These are phyloP conservation scores for Trametes polyzona DNA, from an alignment of 1,284 basidiomycete genomes.

Conservation along the genomic window DNA sequence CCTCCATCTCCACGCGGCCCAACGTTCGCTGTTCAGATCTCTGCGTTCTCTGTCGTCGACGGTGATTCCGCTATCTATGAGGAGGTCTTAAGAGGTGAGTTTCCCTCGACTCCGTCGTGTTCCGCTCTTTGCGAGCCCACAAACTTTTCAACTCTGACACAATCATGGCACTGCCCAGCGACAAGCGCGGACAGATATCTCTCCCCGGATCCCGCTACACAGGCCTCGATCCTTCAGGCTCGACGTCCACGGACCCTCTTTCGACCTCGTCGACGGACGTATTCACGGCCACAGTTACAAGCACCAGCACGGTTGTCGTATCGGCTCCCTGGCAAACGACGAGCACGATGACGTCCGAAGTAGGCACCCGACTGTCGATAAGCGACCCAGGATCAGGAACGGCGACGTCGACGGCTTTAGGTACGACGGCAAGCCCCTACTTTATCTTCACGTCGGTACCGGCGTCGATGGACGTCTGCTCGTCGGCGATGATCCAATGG, in stretches of 20 bases:
- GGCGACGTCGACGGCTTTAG: neutral
- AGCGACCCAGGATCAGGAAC: neutral
- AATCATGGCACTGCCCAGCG: conserved; percentile 11
- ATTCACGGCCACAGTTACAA: neutral
- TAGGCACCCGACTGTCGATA: neutral
- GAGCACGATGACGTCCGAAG: neutral
- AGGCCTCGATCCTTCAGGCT: neutral
- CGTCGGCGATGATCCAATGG: conserved; percentile 23
- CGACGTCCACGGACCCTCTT: neutral
- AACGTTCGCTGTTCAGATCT: conserved; percentile 5
- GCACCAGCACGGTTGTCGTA: neutral
- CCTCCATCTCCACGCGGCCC: conserved; percentile 22
- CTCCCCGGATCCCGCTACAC: neutral
- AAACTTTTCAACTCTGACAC: neutral
- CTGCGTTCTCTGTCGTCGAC: conserved; percentile 8
- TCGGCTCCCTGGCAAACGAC: neutral
- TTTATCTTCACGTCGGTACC: neutral
- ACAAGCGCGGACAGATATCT: conserved; percentile 1
- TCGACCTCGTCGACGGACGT: neutral
- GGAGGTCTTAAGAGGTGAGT: conserved; percentile 8
- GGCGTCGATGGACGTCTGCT: conserved; percentile 19
- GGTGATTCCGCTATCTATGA: conserved; percentile 19
- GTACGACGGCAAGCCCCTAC: neutral
- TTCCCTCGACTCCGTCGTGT: conserved; percentile 5
- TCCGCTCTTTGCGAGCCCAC: neutral